phyloP scores from a whole-genome alignment of 2,329 filamentous ascomycete genomes.

The Scedosporium apiospermum region DNA sequence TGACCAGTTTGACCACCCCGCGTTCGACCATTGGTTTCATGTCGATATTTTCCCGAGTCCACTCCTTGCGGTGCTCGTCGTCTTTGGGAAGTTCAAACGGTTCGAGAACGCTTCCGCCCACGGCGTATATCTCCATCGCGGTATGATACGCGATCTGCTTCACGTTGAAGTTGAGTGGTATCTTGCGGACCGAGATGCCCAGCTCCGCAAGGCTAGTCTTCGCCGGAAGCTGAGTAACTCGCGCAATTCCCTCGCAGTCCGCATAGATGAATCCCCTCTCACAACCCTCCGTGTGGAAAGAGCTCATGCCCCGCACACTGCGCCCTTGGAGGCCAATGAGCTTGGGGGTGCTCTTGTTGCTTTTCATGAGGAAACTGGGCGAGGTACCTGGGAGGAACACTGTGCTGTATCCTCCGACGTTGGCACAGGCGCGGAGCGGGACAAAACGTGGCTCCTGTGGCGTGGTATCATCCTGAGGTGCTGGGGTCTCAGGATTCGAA shows the following conservation, averaged over 20 bases:
- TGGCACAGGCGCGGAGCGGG: constrained; percentile 47
- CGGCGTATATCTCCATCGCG: constrained; percentile 63
- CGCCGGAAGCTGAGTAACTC: constrained; percentile 61
- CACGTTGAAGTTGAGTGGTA: constrained; percentile 61
- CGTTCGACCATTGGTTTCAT: constrained; percentile 60
- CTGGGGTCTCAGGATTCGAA: constrained; percentile 15
- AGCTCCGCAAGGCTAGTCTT: constrained; percentile 63
- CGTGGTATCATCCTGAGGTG: constrained; percentile 15
- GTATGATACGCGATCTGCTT: constrained; percentile 68
- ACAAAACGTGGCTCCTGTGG: constrained; percentile 35
- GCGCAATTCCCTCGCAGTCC: constrained; percentile 61
- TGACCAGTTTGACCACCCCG: constrained; percentile 69
- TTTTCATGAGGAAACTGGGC: constrained; percentile 74
- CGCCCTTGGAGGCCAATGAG: constrained; percentile 63
- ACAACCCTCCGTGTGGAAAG: constrained; percentile 68
- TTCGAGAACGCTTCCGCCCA: constrained; percentile 58
- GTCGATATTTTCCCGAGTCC: constrained; percentile 59
- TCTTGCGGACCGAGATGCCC: constrained; percentile 64
- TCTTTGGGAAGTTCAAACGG: constrained; percentile 80
- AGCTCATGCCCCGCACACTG: constrained; percentile 60
- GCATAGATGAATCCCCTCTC: constrained; percentile 77
- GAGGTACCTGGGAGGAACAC: constrained; percentile 76
- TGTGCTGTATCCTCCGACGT: constrained; percentile 68
- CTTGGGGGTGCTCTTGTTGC: constrained; percentile 65
- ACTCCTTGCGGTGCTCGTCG: constrained; percentile 73